A percentile compares a stretch with the other conserved stretches of the same genome.
Evolutionary conservation across 306 rosid species (phyloP).

Genomic region (Citrullus amarus): DNA sequence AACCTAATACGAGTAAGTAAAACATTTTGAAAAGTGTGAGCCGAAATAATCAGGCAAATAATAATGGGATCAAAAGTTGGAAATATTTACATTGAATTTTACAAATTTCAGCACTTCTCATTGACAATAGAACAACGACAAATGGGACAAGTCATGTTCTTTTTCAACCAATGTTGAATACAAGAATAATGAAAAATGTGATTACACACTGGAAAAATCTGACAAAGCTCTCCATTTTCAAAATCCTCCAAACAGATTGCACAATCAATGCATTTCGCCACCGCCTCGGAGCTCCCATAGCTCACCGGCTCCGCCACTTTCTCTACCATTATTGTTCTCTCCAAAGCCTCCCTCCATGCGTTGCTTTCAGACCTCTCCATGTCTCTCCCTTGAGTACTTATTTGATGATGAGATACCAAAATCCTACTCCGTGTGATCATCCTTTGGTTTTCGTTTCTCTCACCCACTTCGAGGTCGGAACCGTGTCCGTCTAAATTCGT

Average conservation of each 20-base stretch:
- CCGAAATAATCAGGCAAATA: not conserved
- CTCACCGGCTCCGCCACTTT: slow-evolving; percentile 4
- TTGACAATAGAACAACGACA: slow-evolving; percentile 28
- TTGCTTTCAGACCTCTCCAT: not conserved
- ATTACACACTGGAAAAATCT: slow-evolving; percentile 28
- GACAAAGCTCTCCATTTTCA: slow-evolving; percentile 27
- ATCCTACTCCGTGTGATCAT: not conserved
- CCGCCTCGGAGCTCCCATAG: slow-evolving; percentile 8
- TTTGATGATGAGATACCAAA: not conserved
- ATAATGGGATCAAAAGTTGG: not conserved
- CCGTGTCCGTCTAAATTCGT: not conserved
- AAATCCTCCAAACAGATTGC: slow-evolving; percentile 43
- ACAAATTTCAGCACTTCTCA: not conserved
- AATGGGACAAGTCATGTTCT: slow-evolving; percentile 36
- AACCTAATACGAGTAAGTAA: too few species aligned
- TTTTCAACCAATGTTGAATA: slow-evolving; percentile 31
- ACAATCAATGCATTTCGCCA: slow-evolving; percentile 18
- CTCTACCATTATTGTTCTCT: slow-evolving; percentile 3
- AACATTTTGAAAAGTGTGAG: not conserved
- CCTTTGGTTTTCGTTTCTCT: not conserved
- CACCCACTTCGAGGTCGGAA: not conserved
- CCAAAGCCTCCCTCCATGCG: not conserved
- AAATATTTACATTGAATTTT: not conserved
- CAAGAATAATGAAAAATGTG: slow-evolving; percentile 39
- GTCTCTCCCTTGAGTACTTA: not conserved